Evolutionary conservation across 208 protist species (phyloP).

Genomic region (Strigomonas culicis): DNA sequence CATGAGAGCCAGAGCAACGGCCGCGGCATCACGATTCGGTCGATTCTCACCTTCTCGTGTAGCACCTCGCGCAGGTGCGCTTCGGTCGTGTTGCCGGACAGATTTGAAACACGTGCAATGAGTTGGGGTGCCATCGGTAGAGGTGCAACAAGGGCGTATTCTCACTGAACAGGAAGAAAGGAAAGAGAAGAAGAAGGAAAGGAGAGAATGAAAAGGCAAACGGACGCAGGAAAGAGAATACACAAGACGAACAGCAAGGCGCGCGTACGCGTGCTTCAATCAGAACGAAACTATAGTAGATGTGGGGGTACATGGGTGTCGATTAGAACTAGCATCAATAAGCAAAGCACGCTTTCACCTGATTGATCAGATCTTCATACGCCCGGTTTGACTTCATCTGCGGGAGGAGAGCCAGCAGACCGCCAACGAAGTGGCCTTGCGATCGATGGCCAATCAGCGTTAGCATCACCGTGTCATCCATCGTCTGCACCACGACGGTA

Average conservation of each 20-base stretch:
- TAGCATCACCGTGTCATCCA: constrained; percentile 57
- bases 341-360: constrained; percentile 1
- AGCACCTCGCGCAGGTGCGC: constrained; percentile 42
- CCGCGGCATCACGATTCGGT: constrained; percentile 27
- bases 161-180: neutral
- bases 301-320: neutral
- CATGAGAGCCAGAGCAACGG: constrained; percentile 35
- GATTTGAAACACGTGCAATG: constrained; percentile 34
- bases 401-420: constrained; percentile 62
- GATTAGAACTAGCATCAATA: neutral
- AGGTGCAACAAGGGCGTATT: neutral
- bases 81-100: constrained; percentile 31
- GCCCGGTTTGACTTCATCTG: constrained; percentile 31
- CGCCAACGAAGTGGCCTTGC: constrained; percentile 71
- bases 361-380: neutral
- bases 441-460: constrained; percentile 80
- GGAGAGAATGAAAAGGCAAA: neutral
- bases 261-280: no score
- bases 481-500: constrained; percentile 65
- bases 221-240: neutral
- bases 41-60: constrained; percentile 19
- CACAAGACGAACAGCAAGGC: neutral
- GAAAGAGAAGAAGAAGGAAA: constrained; percentile 1
- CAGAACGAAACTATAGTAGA: neutral
- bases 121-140: constrained; percentile 15